Evolutionary conservation across 345 rosid genomes (phyloP).

Genomic region (Citrus inodora): DNA sequence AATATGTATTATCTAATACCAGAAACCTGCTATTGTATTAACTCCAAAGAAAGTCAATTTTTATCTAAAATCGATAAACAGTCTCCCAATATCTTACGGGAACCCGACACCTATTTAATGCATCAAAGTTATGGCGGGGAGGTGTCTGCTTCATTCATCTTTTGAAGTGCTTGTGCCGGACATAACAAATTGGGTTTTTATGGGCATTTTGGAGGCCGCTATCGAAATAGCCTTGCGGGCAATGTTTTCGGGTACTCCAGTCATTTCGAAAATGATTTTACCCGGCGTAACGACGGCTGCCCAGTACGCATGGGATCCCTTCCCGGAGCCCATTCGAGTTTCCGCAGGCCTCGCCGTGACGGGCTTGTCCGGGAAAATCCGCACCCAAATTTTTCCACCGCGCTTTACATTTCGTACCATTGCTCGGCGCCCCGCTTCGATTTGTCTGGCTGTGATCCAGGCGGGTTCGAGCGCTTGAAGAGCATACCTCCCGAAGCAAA

Average conservation of each 20-base stretch:
- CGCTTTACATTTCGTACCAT: neutral
- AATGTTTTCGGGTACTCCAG: neutral
- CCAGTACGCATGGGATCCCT: conserved; percentile 15
- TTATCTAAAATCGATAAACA: too few species aligned
- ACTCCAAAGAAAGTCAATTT: too few species aligned
- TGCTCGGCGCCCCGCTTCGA: neutral
- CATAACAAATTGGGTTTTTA: neutral
- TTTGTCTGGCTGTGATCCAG: neutral
- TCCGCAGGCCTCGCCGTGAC: conserved; percentile 3
- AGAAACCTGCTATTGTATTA: too few species aligned
- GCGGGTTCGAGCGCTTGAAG: neutral
- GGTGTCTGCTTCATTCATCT: too few species aligned
- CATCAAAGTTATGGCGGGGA: too few species aligned
- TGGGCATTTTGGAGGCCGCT: neutral
- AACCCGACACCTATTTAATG: too few species aligned
- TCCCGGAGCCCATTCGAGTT: conserved; percentile 8
- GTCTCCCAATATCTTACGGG: too few species aligned
- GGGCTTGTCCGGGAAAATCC: neutral
- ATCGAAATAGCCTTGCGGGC: neutral
- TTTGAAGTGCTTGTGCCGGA: too few species aligned
- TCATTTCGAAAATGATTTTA: conserved; percentile 13
- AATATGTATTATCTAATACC: too few species aligned
- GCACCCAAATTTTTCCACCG: neutral
- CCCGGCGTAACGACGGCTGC: conserved; percentile 11
- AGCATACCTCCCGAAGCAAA: neutral